Percentiles rank a stretch among this genome's conserved stretches.
Evolutionary conservation across 2,329 filamentous ascomycete genomes (phyloP).

Genomic region (Cladosporium sp.): DNA sequence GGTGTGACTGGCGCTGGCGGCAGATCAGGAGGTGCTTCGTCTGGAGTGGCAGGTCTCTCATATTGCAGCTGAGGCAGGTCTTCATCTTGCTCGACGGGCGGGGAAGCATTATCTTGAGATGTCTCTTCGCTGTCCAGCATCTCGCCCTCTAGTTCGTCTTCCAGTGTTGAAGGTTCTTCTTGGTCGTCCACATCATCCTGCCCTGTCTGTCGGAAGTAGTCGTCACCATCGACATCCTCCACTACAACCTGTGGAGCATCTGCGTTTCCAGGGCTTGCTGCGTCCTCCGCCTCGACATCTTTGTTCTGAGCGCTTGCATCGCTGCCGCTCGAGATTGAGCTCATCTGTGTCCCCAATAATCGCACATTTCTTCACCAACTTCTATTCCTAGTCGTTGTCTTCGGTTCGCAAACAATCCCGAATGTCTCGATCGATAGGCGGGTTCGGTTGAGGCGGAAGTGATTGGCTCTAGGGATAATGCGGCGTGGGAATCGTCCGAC

Average conservation of each 20-base stretch:
- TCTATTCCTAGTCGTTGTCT: background rate
- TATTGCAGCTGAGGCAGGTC: slow-evolving; percentile 22
- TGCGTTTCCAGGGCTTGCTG: slow-evolving; percentile 21
- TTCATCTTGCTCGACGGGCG: slow-evolving; percentile 13
- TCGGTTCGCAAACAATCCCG: background rate
- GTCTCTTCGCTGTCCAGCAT: slow-evolving; percentile 12
- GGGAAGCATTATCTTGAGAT: slow-evolving; percentile 13
- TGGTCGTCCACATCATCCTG: background rate
- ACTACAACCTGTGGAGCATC: slow-evolving; percentile 1
- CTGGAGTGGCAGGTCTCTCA: slow-evolving; percentile 7
- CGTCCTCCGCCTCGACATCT: slow-evolving; percentile 41
- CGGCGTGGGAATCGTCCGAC: background rate
- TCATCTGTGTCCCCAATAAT: slow-evolving; percentile 57
- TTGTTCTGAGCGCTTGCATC: slow-evolving; percentile 58
- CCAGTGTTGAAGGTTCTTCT: background rate
- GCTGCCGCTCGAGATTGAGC: slow-evolving; percentile 61
- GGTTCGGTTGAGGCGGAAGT: background rate
- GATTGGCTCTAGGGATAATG: background rate
- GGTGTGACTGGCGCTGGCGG: slow-evolving; percentile 17
- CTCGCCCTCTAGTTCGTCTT: slow-evolving; percentile 13
- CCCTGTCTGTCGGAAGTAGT: background rate
- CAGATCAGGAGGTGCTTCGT: slow-evolving; percentile 3
- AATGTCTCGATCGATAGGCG: background rate
- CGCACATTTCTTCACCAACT: slow-evolving; percentile 48
- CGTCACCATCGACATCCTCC: slow-evolving; percentile 9